phyloP scores from a whole-genome alignment of 225 moss, liverwort and hornwort species.

The Antitrichia curtipendula region DNA sequence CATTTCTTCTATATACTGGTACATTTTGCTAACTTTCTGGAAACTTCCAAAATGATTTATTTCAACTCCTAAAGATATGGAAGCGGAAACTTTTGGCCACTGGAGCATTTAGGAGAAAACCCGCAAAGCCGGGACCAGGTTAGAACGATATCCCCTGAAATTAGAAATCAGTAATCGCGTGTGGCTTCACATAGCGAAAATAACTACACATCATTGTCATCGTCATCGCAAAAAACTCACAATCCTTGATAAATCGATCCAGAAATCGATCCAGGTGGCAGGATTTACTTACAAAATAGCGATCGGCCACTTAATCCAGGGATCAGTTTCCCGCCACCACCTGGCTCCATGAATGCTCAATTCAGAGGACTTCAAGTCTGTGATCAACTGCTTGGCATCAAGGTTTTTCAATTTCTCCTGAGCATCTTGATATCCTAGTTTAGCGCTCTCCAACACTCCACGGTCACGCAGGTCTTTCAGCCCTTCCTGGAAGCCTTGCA shows the following conservation, averaged over 20 bases:
- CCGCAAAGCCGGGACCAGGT: background rate
- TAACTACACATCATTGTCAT: background rate
- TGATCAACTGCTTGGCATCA: constrained; percentile 50
- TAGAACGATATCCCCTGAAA: background rate
- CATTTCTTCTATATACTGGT: background rate
- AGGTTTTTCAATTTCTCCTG: constrained; percentile 48
- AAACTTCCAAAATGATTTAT: background rate
- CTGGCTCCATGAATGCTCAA: constrained; percentile 35
- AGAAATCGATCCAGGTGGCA: background rate
- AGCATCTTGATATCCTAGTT: constrained; percentile 51
- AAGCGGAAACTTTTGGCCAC: background rate
- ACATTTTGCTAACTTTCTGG: background rate
- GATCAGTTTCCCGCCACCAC: constrained; percentile 56
- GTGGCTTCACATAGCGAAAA: background rate
- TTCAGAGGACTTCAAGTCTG: constrained; percentile 25
- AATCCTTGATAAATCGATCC: background rate
- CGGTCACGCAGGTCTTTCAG: constrained; percentile 60
- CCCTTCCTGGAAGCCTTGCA: constrained; percentile 59
- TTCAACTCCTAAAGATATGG: background rate
- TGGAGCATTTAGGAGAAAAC: background rate
- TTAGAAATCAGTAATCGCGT: background rate
- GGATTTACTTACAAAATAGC: constrained; percentile 66
- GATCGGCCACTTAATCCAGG: constrained; percentile 93
- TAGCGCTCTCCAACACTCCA: constrained; percentile 63
- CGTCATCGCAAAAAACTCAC: background rate